phyloP scores from a whole-genome alignment of 2,329 filamentous ascomycete species.

The Pestalotiopsis sp. region DNA sequence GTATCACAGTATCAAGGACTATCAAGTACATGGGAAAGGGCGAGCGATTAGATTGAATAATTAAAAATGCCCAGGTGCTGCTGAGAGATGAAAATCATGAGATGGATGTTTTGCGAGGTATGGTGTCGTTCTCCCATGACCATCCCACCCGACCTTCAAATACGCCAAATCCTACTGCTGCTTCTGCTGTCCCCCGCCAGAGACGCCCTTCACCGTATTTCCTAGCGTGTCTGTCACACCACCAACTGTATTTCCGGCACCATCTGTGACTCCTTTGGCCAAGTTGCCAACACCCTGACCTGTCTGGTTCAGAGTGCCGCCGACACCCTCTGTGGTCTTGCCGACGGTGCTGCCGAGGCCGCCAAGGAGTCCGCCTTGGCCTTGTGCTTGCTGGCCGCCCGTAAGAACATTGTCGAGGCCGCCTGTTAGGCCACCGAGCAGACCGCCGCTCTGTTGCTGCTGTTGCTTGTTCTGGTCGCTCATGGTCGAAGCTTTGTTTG shows the following conservation, averaged over 20 bases:
- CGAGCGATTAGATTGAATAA: too few relatives aligned
- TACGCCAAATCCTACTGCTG: neutral
- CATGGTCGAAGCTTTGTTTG: neutral
- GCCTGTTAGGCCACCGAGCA: conserved; percentile 37
- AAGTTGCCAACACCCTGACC: conserved; percentile 26
- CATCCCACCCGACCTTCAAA: too few relatives aligned
- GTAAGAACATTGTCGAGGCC: conserved; percentile 39
- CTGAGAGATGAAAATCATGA: too few relatives aligned
- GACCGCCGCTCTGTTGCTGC: conserved; percentile 24
- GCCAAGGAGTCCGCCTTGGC: conserved; percentile 40
- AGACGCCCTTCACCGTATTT: conserved; percentile 26
- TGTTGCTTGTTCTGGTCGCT: conserved; percentile 11
- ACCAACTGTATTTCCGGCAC: conserved; percentile 33
- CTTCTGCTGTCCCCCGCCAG: conserved; percentile 15
- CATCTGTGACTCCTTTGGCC: conserved; percentile 31
- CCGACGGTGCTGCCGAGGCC: conserved; percentile 31
- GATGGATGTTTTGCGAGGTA: too few relatives aligned
- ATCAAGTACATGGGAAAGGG: too few relatives aligned
- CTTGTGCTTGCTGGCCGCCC: conserved; percentile 38
- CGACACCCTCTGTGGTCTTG: conserved; percentile 33
- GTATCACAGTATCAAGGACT: too few relatives aligned
- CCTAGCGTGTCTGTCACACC: conserved; percentile 25
- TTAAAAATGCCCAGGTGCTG: too few relatives aligned
- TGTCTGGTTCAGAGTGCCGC: conserved; percentile 25
- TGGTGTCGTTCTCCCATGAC: too few relatives aligned